Evolutionary conservation across 495 filamentous ascomycete species (phyloP), one percentile per base, ranked within the genome.

Genomic region (Aspergillus bertholletiae): DNA sequence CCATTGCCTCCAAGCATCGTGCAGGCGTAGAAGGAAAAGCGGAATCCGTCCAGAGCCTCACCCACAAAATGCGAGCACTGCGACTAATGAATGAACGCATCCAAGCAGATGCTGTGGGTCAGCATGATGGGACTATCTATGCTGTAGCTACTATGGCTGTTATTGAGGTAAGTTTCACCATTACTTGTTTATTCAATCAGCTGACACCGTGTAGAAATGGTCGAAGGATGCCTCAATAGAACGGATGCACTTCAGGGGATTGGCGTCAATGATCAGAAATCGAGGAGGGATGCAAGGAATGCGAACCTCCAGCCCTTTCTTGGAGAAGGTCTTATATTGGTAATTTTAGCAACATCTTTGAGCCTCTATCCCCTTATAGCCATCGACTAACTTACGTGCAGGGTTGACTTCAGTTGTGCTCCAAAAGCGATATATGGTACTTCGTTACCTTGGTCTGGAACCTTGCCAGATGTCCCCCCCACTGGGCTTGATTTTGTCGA

Each of bases 61-160:
- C 61, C 9, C 64, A 67, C 30, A 67, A 67, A 40, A 67, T 62
- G 58, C 61, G 61, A 23, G 59, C 64, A 24, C 47, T 67, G 41
- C 51, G 53, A 17, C 43, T 67, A 28, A 67, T 67, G 54, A 67
- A 67, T 34, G 61, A 64, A 34, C 59, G 59, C 27, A 67, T 67
- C n/a, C 59, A 61, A 22, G 39, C 27, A 17, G 59, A 62, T 18
- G 54, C 59, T 4, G 52, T 35, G 39, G 64, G 59, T 15, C 59
- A 58, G 21, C 53, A 48, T 43, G 64, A 67, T 39, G 61, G 61
- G 18, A 64, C 57, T 41, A 64, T 67, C 23, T 67, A 67, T 40
- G 62, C 64, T 15, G 59, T 64, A 17, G 64, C 64, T 30, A 67
- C 64, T 8, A 67, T 67, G 64, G 64, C 64, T 57, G 64, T 67